Base-by-base conservation (phyloP, 2,329 filamentous ascomycete genomes). In the Lecanosticta acicola region DNA sequence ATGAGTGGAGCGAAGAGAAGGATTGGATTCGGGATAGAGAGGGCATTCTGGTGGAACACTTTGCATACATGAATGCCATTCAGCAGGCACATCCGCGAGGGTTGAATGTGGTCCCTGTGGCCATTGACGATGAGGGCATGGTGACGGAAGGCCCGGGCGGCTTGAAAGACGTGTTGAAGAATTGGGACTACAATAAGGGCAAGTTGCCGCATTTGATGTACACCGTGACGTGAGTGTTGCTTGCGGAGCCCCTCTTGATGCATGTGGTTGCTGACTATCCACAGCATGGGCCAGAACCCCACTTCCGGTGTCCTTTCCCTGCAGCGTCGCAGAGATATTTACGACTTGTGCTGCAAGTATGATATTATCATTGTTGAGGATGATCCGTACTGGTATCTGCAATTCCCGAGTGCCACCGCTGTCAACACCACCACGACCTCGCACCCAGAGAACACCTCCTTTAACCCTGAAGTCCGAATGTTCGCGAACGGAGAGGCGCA, bases 351-450 rank as follows among this genome's bases (percentile, higher is more conserved):
- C 68, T 81, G 81, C 64, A 79, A 84, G 63, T 94, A 87, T 69
- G 89, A 96, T 66, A 78, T 96, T 52, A 79, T 96, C 59, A 95
- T 96, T 54, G 71, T 94, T 51, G 91, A 97, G 67, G 91, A 97
- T 59, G 90, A 96, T 52, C 91, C 91, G 4, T 96, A 96, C 71
- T 96, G 88, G 87, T 91, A 93, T 66, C 75, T 97, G 7, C 91
- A 96, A 65, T 96, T 80, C 66, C 87, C 88, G 0, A 85, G 85
- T 0, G 83, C 85, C 0, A 77, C 70, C 7, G 62, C 71, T 5
- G 21, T 52, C 7, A 65, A 62, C 53, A 62, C 61, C 10, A 59
- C 58, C n/a, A 58, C 61, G 24, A 58, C 54, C 16, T 44, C 53
- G 7, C 41, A 58, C 35, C 39, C 57, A 2, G 41, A 54, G 44